Conservation (phyloP, 192 early-diverging fungal genomes). For the Funneliformis mosseae region DNA sequence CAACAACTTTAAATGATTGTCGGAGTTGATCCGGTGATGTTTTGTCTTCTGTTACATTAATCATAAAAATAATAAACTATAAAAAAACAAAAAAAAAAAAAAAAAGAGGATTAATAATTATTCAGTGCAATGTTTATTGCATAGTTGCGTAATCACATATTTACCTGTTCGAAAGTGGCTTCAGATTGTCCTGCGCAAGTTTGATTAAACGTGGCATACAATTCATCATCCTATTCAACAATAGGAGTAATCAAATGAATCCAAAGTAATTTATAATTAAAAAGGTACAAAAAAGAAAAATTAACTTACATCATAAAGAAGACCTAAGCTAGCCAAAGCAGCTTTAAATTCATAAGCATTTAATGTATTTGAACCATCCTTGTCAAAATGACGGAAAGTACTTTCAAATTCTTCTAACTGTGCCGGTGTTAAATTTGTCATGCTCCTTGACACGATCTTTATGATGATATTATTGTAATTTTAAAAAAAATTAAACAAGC, state of each 20-base stretch:
- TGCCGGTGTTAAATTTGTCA: constrained; percentile 90
- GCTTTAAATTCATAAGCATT: constrained; percentile 81
- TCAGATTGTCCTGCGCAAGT: constrained; percentile 63
- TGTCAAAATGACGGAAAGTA: constrained; percentile 93
- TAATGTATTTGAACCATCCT: constrained; percentile 79
- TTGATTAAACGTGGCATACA: constrained; percentile 65
- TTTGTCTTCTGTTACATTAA: constrained; percentile 86
- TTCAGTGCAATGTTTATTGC: background rate
- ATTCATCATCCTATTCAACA: constrained; percentile 68
- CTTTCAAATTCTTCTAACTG: constrained; percentile 92
- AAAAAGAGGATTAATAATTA: background rate
- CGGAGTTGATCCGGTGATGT: constrained; percentile 83
- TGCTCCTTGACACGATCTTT: constrained; percentile 83
- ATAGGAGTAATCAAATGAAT: background rate
- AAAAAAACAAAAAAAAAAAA: background rate
- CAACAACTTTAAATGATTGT: constrained; percentile 84
- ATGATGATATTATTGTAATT: background rate
- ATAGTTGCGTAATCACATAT: background rate
- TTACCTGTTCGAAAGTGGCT: constrained; percentile 82
- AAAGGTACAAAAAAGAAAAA: constrained; percentile 19
- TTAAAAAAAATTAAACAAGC: background rate
- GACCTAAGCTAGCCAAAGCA: constrained; percentile 77
- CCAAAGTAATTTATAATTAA: too few relatives aligned
- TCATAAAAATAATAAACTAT: constrained; percentile 84
- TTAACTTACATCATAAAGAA: constrained; percentile 45